A percentile compares a stretch with the other conserved stretches of the same genome.
Conservation (phyloP, 805 yeast genomes). For the Barnettozyma sp. region DNA sequence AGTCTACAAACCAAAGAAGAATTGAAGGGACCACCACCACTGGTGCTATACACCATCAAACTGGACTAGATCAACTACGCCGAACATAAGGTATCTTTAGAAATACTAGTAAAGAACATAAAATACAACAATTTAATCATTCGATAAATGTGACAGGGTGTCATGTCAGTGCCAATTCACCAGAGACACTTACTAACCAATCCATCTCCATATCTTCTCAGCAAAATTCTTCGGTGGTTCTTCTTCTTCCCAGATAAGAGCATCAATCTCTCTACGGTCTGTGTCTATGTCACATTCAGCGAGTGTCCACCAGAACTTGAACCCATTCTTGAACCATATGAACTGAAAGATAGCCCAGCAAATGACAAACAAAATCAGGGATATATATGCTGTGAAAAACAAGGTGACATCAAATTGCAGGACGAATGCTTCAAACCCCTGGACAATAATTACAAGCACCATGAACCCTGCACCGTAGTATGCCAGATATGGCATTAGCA, state of each 20-base stretch:
- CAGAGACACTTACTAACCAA: too few species aligned
- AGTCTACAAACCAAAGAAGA: conserved; percentile 53
- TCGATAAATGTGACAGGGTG: too few species aligned
- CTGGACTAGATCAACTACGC: not conserved
- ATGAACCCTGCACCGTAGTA: conserved; percentile 54
- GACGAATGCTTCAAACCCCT: conserved; percentile 63
- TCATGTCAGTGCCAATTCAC: too few species aligned
- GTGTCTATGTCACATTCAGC: conserved; percentile 24
- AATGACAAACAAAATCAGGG: conserved; percentile 53
- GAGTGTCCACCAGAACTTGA: conserved; percentile 19
- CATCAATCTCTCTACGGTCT: conserved; percentile 26
- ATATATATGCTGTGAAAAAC: conserved; percentile 70
- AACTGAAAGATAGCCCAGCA: conserved; percentile 52
- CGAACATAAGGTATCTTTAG: too few species aligned
- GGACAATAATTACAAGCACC: conserved; percentile 54
- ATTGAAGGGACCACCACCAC: conserved; percentile 23
- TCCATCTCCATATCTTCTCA: conserved; percentile 46
- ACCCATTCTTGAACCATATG: conserved; percentile 6
- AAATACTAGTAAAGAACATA: too few species aligned
- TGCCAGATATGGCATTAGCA: conserved; percentile 58
- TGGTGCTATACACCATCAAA: not conserved
- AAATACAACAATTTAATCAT: too few species aligned
- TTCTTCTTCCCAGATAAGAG: conserved; percentile 49
- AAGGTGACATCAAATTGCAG: conserved; percentile 34
- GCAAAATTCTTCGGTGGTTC: conserved; percentile 45